phyloP scores from a whole-genome alignment of 176 grass and related monocot genomes.

The Hyparrhenia diplandra region DNA sequence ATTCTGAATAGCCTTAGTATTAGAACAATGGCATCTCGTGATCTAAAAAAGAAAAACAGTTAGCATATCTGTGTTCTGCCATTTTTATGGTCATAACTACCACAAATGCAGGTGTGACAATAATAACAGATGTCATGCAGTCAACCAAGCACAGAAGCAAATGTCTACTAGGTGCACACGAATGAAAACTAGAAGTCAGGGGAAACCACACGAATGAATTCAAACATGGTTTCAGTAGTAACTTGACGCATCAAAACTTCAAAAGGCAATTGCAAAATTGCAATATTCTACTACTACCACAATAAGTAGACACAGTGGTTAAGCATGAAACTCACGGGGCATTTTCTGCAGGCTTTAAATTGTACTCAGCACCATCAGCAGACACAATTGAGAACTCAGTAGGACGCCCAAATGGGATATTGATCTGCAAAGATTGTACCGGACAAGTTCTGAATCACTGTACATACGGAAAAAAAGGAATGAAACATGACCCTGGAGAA shows the following conservation, averaged over 20 bases:
- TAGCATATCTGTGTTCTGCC: background rate
- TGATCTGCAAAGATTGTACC: slow-evolving; percentile 58
- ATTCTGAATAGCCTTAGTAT: slow-evolving; percentile 76
- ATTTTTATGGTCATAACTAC: background rate
- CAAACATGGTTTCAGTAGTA: background rate
- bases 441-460: slow-evolving; percentile 14
- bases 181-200: background rate
- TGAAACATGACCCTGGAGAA: background rate
- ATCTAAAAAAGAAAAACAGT: slow-evolving; percentile 34
- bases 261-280: background rate
- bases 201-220: background rate
- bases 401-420: slow-evolving; percentile 62
- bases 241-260: background rate
- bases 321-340: slow-evolving; percentile 48
- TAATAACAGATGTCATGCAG: background rate
- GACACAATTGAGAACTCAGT: slow-evolving; percentile 65
- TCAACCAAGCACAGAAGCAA: background rate
- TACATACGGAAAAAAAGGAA: background rate
- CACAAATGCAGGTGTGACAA: background rate
- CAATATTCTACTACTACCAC: background rate
- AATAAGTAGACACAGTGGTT: background rate
- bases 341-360: slow-evolving; percentile 64
- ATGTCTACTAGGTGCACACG: background rate
- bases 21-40: slow-evolving; percentile 78
- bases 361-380: slow-evolving; percentile 50